These are phyloP conservation scores for Circinella umbellata DNA, from an alignment of 371 early-diverging fungal species.

Conservation along the genomic window DNA sequence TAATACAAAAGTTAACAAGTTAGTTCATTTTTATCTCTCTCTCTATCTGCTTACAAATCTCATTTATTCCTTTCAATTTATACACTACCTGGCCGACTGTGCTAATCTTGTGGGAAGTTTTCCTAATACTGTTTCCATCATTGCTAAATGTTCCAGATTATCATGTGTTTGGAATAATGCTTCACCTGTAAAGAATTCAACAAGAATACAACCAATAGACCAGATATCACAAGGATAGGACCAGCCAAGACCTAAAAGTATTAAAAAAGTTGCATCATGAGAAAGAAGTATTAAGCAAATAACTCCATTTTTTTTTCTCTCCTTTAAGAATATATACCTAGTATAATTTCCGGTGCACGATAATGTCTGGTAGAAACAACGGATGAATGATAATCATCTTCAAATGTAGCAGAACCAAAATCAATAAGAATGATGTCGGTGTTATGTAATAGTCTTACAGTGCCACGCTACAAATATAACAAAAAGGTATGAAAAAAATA, in stretches of 20 bases:
- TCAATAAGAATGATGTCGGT: slow-evolving; percentile 91
- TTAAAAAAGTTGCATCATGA: background rate
- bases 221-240: slow-evolving; percentile 97
- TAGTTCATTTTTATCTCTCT: too few species aligned
- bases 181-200: slow-evolving; percentile 95
- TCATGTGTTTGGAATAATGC: slow-evolving; percentile 95
- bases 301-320: background rate
- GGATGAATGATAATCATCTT: slow-evolving; percentile 89
- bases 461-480: slow-evolving; percentile 8
- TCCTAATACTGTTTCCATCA: slow-evolving; percentile 75
- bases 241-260: slow-evolving; percentile 76
- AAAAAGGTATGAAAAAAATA: background rate
- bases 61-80: background rate
- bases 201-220: slow-evolving; percentile 96
- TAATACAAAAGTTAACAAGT: too few species aligned
- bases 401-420: slow-evolving; percentile 94
- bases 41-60: background rate
- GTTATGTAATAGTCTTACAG: slow-evolving; percentile 51
- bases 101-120: slow-evolving; percentile 47
- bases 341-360: slow-evolving; percentile 96
- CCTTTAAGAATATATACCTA: slow-evolving; percentile 49
- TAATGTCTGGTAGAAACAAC: slow-evolving; percentile 96
- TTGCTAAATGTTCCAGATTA: slow-evolving; percentile 78
- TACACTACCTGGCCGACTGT: slow-evolving; percentile 13
- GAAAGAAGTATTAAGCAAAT: too few species aligned